phyloP scores from a whole-genome alignment of 371 early-diverging fungal genomes.

The Mortierella sp. region DNA sequence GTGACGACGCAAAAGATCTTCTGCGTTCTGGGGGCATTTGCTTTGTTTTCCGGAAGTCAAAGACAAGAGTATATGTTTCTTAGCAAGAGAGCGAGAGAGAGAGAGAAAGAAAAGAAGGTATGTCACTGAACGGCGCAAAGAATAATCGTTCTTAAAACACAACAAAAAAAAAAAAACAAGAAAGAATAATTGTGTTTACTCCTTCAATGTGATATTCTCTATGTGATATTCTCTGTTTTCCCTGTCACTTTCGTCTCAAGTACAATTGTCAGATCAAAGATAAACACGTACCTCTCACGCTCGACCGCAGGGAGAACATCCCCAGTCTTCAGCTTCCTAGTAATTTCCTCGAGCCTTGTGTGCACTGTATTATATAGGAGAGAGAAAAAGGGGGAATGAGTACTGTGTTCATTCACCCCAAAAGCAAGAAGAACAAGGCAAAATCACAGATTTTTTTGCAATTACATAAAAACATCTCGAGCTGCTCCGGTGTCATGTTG shows the following conservation, averaged over 20 bases:
- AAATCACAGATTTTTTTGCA: conserved; percentile 2
- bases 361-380: conserved; percentile 63
- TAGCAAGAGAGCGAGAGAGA: too few species aligned
- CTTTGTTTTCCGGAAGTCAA: too few species aligned
- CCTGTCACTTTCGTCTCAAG: not conserved
- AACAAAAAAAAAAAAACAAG: too few species aligned
- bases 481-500: conserved; percentile 79
- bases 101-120: too few species aligned
- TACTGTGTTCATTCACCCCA: not conserved
- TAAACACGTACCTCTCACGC: conserved; percentile 65
- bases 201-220: too few species aligned
- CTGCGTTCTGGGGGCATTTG: too few species aligned
- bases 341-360: conserved; percentile 92
- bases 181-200: too few species aligned
- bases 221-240: too few species aligned
- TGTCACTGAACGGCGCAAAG: too few species aligned
- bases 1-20: too few species aligned
- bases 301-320: conserved; percentile 83
- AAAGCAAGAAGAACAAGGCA: not conserved
- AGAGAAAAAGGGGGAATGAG: not conserved
- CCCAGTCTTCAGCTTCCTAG: conserved; percentile 80
- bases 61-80: too few species aligned
- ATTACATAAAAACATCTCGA: conserved; percentile 85
- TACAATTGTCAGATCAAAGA: not conserved
- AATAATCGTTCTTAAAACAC: too few species aligned